These are phyloP conservation scores for Entrophospora sp. DNA, from an alignment of 192 early-diverging fungal species.

Conservation along the genomic window DNA sequence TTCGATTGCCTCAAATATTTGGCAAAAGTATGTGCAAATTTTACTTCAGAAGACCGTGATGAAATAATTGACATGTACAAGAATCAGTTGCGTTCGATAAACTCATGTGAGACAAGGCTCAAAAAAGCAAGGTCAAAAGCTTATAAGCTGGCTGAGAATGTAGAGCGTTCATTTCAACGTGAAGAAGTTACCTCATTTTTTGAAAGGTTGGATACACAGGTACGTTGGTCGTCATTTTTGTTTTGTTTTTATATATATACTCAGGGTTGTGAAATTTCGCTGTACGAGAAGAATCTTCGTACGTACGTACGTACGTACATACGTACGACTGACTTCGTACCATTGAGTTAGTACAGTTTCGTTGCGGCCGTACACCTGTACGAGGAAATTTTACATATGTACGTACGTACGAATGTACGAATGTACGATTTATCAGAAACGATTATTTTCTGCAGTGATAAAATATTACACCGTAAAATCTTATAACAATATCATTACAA, in stretches of 20 bases:
- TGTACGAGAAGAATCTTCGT: too few relatives aligned
- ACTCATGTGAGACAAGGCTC: conserved; percentile 7
- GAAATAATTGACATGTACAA: conserved; percentile 18
- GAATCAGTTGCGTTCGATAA: conserved; percentile 5
- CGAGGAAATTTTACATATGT: too few relatives aligned
- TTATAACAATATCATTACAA: too few relatives aligned
- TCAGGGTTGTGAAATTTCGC: too few relatives aligned
- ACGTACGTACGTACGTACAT: too few relatives aligned
- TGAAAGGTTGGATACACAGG: conserved; percentile 12
- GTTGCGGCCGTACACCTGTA: too few relatives aligned
- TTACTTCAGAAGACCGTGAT: conserved; percentile 18
- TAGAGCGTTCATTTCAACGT: conserved; percentile 15
- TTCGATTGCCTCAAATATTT: conserved; percentile 18
- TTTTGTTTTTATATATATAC: conserved; percentile 14
- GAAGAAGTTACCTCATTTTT: conserved; percentile 21
- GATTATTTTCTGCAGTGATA: too few relatives aligned
- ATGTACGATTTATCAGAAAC: too few relatives aligned
- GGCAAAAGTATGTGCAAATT: conserved; percentile 15
- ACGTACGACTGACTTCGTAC: too few relatives aligned
- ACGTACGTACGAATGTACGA: too few relatives aligned
- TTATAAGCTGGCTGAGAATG: conserved; percentile 4
- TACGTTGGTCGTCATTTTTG: conserved; percentile 15
- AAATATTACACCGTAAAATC: too few relatives aligned
- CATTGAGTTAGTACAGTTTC: too few relatives aligned
- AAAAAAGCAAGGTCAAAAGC: conserved; percentile 17